Base-by-base conservation (phyloP, 208 protist genomes). In the Wallacemonas sp. region DNA sequence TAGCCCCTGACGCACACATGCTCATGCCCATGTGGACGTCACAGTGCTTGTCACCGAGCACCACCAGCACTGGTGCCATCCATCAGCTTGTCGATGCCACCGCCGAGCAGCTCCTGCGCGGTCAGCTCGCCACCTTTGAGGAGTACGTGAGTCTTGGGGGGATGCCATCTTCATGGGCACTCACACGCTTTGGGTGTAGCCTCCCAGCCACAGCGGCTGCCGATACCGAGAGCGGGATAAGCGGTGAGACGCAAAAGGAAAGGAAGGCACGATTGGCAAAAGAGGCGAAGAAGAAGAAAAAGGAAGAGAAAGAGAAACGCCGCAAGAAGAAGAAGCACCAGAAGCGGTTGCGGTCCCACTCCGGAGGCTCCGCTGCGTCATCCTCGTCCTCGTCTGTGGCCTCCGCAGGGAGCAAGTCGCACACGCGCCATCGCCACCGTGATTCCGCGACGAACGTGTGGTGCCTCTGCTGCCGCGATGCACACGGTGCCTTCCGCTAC, bases 21-120 rank as follows among this genome's bases (percentile, higher is more conserved):
- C 21, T 55, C 14, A 68, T 70, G 23, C 69, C 75, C 1, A 16
- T 84, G 38, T 88, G 82, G 82, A 41, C 84, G 2, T 84, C 78
- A 8, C 63, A 80, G 11, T 73, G 68, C 24, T 21, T 88, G 12
- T 54, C 66, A 1, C 57, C 43, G n/a, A 36, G 48, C 34, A 78
- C 82, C 5, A 82, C 69, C 12, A 56, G 72, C 5, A 64, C 61
- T 33, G 39, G 43, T 34, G 63, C 80, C 12, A 49, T 88, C 32
- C 26, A 61, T 14, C 49, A 49, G n/a, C 65, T 82, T 29, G 57
- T 62, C 29, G 61, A 64, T 29, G 73, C 56, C 55, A 75, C 84
- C 21, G 24, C 9, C 1, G 34, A 75, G 58, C 62, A 76, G 19
- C 78, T 72, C 26, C 74, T 88, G 70, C 47, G 41, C 0, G 78